Evolutionary conservation across 2,329 filamentous ascomycete species (phyloP).

Genomic region (Zymoseptoria ardabiliae): DNA sequence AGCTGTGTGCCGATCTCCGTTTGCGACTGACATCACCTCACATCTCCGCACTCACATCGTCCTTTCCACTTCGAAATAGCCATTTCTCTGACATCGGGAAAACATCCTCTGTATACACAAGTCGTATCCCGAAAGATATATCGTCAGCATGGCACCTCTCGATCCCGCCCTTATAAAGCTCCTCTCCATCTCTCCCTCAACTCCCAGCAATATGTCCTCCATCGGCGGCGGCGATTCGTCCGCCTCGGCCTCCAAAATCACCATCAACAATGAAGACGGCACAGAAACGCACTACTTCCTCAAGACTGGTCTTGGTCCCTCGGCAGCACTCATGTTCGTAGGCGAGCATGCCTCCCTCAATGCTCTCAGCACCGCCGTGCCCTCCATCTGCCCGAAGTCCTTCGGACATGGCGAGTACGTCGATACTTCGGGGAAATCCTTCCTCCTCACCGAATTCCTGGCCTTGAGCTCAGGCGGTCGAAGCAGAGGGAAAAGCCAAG

Average conservation of each 20-base stretch:
- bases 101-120: background rate
- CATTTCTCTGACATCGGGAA: background rate
- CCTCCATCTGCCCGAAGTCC: constrained; percentile 67
- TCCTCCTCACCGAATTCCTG: constrained; percentile 71
- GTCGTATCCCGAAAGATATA: background rate
- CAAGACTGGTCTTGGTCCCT: constrained; percentile 57
- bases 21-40: background rate
- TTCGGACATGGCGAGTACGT: constrained; percentile 61
- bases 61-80: background rate
- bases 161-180: constrained; percentile 57
- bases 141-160: constrained; percentile 26
- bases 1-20: background rate
- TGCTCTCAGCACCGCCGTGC: constrained; percentile 65
- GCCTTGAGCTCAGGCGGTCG: constrained; percentile 46
- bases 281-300: constrained; percentile 57
- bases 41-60: background rate
- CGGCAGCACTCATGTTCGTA: constrained; percentile 61
- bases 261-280: constrained; percentile 41
- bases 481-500: constrained; percentile 19
- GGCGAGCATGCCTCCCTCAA: constrained; percentile 80
- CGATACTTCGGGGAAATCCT: constrained; percentile 41
- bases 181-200: constrained; percentile 50
- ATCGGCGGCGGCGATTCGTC: constrained; percentile 59
- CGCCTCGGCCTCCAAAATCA: constrained; percentile 58
- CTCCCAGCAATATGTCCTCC: constrained; percentile 50